A percentile compares a stretch with the other conserved stretches of the same genome.
These are phyloP conservation scores for Rhizophagus clarus DNA, from an alignment of 192 early-diverging fungal species.

Conservation along the genomic window DNA sequence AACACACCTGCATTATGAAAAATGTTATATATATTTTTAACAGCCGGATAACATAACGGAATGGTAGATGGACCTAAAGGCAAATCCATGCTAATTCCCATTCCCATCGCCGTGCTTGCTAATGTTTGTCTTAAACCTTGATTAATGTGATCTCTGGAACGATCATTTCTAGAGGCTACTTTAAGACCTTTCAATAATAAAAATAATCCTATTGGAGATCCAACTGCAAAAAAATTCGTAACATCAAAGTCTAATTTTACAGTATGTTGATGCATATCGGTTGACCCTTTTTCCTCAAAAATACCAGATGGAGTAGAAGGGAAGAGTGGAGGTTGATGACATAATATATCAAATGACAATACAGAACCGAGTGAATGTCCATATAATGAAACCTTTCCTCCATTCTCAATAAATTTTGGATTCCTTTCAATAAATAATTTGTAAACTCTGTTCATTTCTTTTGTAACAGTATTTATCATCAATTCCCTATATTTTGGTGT, in stretches of 20 bases:
- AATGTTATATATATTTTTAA: conserved; percentile 78
- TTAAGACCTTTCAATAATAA: conserved; percentile 74
- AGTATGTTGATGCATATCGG: conserved; percentile 32
- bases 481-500: conserved; percentile 78
- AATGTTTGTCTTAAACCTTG: not conserved
- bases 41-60: conserved; percentile 59
- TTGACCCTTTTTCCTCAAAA: conserved; percentile 37
- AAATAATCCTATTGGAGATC: conserved; percentile 77
- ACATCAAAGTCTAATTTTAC: conserved; percentile 68
- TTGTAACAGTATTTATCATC: conserved; percentile 77
- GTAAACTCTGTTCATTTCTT: conserved; percentile 80
- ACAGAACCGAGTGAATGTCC: conserved; percentile 82
- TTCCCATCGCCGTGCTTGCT: not conserved
- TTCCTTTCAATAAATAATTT: conserved; percentile 68
- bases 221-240: conserved; percentile 75
- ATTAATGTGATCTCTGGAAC: not conserved
- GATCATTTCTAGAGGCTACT: conserved; percentile 52
- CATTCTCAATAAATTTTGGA: conserved; percentile 64
- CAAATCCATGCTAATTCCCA: conserved; percentile 25
- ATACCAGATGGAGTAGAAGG: conserved; percentile 39
- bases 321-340: conserved; percentile 58
- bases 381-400: conserved; percentile 73
- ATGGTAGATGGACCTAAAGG: conserved; percentile 36
- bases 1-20: conserved; percentile 60
- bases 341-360: conserved; percentile 77